Conservation (phyloP, 192 early-diverging fungal genomes). For the Pilaira anomala region DNA sequence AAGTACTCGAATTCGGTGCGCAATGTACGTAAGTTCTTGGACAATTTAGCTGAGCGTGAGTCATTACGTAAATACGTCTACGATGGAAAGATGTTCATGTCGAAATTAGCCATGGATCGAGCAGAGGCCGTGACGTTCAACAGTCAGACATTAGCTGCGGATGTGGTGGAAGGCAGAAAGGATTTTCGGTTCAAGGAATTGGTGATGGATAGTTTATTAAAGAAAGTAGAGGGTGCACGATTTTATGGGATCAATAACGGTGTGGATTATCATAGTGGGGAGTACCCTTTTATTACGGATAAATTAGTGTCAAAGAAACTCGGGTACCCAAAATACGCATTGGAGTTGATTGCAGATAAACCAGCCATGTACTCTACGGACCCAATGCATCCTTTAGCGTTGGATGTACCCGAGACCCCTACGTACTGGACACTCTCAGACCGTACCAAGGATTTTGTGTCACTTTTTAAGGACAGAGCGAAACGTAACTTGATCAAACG, state of each 20-base stretch:
- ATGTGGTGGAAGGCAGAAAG: slow-evolving; percentile 48
- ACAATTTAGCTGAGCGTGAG: slow-evolving; percentile 25
- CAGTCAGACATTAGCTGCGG: slow-evolving; percentile 46
- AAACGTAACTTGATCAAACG: slow-evolving; percentile 44
- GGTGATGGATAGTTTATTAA: slow-evolving; percentile 47
- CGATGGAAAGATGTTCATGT: slow-evolving; percentile 49
- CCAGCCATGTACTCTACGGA: slow-evolving; percentile 3
- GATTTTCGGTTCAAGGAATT: slow-evolving; percentile 55
- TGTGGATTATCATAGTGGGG: slow-evolving; percentile 38
- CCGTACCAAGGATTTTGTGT: slow-evolving; percentile 19
- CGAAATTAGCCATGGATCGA: slow-evolving; percentile 45
- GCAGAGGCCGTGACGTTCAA: slow-evolving; percentile 50
- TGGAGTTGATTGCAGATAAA: slow-evolving; percentile 14
- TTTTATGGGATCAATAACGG: slow-evolving; percentile 56
- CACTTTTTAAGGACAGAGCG: slow-evolving; percentile 43
- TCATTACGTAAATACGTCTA: slow-evolving; percentile 42
- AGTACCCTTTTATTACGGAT: slow-evolving; percentile 42
- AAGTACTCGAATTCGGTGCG: slow-evolving; percentile 46
- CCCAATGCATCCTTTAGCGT: neutral
- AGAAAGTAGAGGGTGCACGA: slow-evolving; percentile 42
- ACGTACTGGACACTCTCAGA: slow-evolving; percentile 13
- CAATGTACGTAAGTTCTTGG: slow-evolving; percentile 50
- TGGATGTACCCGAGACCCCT: neutral
- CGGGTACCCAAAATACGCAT: slow-evolving; percentile 41
- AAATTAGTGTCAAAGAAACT: slow-evolving; percentile 36